Percentiles rank a stretch among this genome's conserved stretches.
These are phyloP conservation scores for Fusarium dimerum DNA, from an alignment of 2,329 filamentous ascomycete species.

Conservation along the genomic window DNA sequence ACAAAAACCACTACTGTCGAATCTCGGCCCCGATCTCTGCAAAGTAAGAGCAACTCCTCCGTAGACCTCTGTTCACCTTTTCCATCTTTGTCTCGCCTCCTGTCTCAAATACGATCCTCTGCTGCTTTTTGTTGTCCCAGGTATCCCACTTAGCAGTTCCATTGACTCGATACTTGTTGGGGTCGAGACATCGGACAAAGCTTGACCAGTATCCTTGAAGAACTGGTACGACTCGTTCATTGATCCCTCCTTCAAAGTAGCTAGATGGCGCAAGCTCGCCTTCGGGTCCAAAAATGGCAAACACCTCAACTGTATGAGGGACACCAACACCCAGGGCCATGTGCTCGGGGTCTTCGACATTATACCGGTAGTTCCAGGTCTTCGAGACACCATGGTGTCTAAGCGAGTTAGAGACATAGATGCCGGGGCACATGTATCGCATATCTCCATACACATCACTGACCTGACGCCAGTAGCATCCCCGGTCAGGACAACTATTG, in stretches of 20 bases:
- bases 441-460: slow-evolving; percentile 39
- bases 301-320: slow-evolving; percentile 65
- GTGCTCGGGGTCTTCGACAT: slow-evolving; percentile 61
- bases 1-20: slow-evolving; percentile 8
- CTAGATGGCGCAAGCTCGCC: slow-evolving; percentile 49
- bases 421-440: slow-evolving; percentile 38
- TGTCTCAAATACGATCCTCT: slow-evolving; percentile 43
- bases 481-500: slow-evolving; percentile 32
- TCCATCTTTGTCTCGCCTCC: slow-evolving; percentile 44
- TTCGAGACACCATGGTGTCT: slow-evolving; percentile 33
- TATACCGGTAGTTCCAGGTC: slow-evolving; percentile 70
- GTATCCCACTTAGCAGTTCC: slow-evolving; percentile 42
- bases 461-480: slow-evolving; percentile 40
- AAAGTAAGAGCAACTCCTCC: slow-evolving; percentile 27
- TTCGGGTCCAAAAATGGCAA: slow-evolving; percentile 67
- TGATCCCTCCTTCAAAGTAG: slow-evolving; percentile 54
- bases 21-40: slow-evolving; percentile 16
- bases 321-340: slow-evolving; percentile 60
- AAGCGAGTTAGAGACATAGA: slow-evolving; percentile 33
- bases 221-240: slow-evolving; percentile 58
- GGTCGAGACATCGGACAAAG: slow-evolving; percentile 67
- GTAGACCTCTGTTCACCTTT: slow-evolving; percentile 24
- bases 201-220: slow-evolving; percentile 74
- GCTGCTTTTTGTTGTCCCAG: slow-evolving; percentile 34
- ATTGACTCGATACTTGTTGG: slow-evolving; percentile 50